Evolutionary conservation across 768 basidiomycete species (phyloP), one percentile per base, ranked within the genome.

Genomic region (Phlegmacium glaucopus): DNA sequence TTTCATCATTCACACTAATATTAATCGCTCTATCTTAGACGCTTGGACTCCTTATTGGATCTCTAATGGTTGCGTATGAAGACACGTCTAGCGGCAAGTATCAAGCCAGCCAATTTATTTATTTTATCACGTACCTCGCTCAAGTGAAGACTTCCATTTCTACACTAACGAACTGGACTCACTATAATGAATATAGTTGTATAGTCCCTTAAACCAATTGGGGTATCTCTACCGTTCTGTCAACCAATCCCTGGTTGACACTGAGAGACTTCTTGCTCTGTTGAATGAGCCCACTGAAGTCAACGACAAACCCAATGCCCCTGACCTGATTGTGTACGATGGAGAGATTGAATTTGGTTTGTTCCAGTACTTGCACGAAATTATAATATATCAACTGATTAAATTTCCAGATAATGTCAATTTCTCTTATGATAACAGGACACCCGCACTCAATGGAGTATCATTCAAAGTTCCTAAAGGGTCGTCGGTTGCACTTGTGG

Each of bases 401-500:
- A 40, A 22, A 27, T 30, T 38, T 47, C 28, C 49, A 90, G 87
- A 91, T 22, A 83, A 95, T 56, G 94, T 95, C 54, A 76, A 66
- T 55, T 94, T 97, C 67, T 86, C 88, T 4, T 95, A 96, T 64
- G 87, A 90, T 55, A 75, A 75, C 4, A 78, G 86, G 17, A 76
- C 73, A 12, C 79, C 76, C 51, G 87, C 87, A 0, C 74, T 97
- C 12, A 77, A 83, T 50, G 80, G 80, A 26, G 78, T 97, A 32
- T 90, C 86, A 2, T 97, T 97, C 76, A 87, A 80, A 57, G 85
- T 97, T 15, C 88, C 89, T 0, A 90, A 87, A 60, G 88, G 89
- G 4, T 81, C 84, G 4, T 85, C 89, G 11, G 93, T 96, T 15
- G 95, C 94, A 0, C 77, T 97, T 16, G 91, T 98, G 11, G 92